A percentile compares a stretch with the other conserved stretches of the same genome.
These are phyloP conservation scores for Luvunga scandens DNA, from an alignment of 345 rosid species.

Conservation along the genomic window DNA sequence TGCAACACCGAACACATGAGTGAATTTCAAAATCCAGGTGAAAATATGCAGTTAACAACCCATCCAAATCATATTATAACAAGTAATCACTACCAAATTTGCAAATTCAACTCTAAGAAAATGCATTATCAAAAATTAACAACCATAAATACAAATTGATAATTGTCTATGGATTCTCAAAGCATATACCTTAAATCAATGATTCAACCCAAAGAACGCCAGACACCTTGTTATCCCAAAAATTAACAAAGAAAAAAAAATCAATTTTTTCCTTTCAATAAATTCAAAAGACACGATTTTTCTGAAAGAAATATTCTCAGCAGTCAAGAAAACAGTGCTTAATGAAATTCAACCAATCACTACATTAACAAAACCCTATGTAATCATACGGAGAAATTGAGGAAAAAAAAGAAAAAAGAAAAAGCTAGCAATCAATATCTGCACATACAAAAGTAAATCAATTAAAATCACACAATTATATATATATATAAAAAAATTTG, in stretches of 20 bases:
- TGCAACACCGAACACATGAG: conserved; percentile 1
- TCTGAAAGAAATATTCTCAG: background rate
- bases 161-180: background rate
- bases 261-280: background rate
- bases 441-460: background rate
- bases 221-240: background rate
- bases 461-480: background rate
- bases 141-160: background rate
- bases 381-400: background rate
- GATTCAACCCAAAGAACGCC: background rate
- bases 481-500: background rate
- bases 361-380: background rate
- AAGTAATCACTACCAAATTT: background rate
- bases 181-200: background rate
- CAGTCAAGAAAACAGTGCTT: background rate
- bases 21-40: background rate
- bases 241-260: background rate
- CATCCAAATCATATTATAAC: background rate
- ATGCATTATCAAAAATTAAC: background rate
- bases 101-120: background rate
- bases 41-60: background rate
- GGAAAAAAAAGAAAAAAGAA: background rate
- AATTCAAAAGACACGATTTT: background rate
- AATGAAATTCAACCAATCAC: background rate
- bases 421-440: background rate